These are phyloP conservation scores for Diaporthe humulicola DNA, from an alignment of 2,329 filamentous ascomycete genomes.

Conservation along the genomic window DNA sequence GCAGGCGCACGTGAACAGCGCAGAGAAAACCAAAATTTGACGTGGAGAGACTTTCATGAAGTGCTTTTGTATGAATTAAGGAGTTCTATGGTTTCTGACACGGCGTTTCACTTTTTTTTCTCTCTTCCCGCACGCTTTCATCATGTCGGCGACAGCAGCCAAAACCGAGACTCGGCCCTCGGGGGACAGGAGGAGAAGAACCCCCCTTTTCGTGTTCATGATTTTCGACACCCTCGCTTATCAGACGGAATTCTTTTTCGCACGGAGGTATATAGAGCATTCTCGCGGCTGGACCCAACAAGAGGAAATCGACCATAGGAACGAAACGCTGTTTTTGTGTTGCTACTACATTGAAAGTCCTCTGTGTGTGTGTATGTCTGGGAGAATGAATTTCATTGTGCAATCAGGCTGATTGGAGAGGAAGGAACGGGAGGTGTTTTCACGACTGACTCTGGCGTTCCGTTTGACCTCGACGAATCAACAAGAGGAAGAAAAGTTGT, in stretches of 20 bases:
- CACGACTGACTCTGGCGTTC: slow-evolving; percentile 21
- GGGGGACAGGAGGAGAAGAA: background rate
- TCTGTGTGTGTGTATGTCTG: background rate
- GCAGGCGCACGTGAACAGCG: slow-evolving; percentile 9
- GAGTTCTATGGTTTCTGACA: slow-evolving; percentile 29
- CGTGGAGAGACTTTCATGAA: slow-evolving; percentile 2
- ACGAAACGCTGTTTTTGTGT: slow-evolving; percentile 15
- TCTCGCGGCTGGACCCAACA: slow-evolving; percentile 21
- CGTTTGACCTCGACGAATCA: background rate
- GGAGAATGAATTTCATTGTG: background rate
- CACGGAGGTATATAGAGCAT: slow-evolving; percentile 30
- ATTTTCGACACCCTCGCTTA: slow-evolving; percentile 26
- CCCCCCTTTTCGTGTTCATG: background rate
- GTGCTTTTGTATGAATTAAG: slow-evolving; percentile 16
- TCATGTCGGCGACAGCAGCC: slow-evolving; percentile 7
- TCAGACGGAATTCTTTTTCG: background rate
- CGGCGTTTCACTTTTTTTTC: slow-evolving; percentile 14
- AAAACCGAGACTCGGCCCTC: background rate
- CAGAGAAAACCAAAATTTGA: slow-evolving; percentile 25
- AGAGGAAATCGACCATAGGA: slow-evolving; percentile 27
- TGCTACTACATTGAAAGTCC: background rate
- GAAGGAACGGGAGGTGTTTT: background rate
- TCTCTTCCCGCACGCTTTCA: background rate
- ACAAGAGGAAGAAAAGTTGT: background rate
- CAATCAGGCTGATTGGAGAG: background rate